These are phyloP conservation scores for Saturnispora hagleri DNA, from an alignment of 805 yeast species.

Conservation along the genomic window DNA sequence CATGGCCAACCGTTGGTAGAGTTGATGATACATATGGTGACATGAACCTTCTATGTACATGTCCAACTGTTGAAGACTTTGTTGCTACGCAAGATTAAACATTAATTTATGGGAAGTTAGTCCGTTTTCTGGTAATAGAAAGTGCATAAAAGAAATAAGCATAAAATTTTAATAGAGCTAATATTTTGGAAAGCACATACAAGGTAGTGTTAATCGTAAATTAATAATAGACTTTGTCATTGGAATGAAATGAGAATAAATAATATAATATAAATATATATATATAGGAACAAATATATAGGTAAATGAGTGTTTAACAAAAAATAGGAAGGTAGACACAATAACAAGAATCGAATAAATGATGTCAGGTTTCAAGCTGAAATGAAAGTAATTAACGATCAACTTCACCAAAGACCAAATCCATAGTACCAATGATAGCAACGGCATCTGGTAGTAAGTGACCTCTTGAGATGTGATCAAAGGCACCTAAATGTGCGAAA, in stretches of 20 bases:
- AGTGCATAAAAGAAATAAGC: background rate
- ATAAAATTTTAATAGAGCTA: background rate
- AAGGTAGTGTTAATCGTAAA: background rate
- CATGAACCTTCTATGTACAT: conserved; percentile 83
- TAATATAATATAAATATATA: background rate
- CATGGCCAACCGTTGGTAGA: conserved; percentile 94
- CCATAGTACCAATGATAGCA: conserved; percentile 92
- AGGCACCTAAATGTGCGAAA: conserved; percentile 81
- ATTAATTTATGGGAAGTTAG: background rate
- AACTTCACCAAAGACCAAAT: conserved; percentile 88
- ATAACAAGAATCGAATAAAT: background rate
- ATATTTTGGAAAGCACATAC: background rate
- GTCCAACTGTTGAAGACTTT: conserved; percentile 77
- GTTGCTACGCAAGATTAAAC: conserved; percentile 24
- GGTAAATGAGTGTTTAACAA: background rate
- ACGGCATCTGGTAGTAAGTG: conserved; percentile 87
- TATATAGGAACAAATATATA: background rate
- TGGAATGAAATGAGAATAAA: conserved; percentile 3
- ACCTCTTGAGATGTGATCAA: conserved; percentile 80
- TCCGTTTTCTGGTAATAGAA: background rate
- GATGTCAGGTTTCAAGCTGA: background rate
- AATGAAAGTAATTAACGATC: conserved; percentile 47
- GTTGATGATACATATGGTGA: conserved; percentile 95
- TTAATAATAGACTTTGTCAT: conserved; percentile 4
- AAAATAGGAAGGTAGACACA: background rate